A percentile compares a stretch with the other conserved stretches of the same genome.
Conservation (phyloP, 441 rosid genomes). For the Erysimum cheiri region DNA sequence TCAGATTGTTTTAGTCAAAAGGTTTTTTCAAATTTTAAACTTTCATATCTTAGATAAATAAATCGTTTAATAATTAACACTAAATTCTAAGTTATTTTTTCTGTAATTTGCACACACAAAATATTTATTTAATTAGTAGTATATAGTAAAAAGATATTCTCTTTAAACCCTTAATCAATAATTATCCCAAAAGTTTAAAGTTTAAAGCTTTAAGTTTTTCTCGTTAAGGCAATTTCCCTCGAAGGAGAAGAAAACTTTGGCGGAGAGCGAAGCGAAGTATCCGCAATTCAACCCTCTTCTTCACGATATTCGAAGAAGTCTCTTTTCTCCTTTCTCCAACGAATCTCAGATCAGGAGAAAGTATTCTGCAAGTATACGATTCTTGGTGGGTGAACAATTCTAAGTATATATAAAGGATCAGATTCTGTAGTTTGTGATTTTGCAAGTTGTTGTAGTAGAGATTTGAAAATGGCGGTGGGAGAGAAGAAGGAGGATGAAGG, state of each 20-base stretch:
- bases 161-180: not conserved
- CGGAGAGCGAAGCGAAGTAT: slow-evolving; percentile 18
- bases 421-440: slow-evolving; percentile 1
- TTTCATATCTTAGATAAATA: too few species aligned
- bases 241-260: slow-evolving; percentile 24
- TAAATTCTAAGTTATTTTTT: not conserved
- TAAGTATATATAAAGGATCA: not conserved
- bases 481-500: slow-evolving; percentile 33
- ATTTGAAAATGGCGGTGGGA: slow-evolving; percentile 30
- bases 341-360: slow-evolving; percentile 21
- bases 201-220: not conserved
- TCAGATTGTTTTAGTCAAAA: not conserved
- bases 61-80: too few species aligned
- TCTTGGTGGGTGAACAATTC: not conserved
- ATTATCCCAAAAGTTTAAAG: not conserved
- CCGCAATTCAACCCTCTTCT: not conserved
- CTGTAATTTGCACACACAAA: not conserved
- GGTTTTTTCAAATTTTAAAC: not conserved
- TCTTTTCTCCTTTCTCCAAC: slow-evolving; percentile 10
- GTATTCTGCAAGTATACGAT: not conserved
- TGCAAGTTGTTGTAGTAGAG: not conserved
- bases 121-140: too few species aligned
- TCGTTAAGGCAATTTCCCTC: slow-evolving; percentile 8
- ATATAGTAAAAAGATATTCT: too few species aligned
- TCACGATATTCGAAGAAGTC: slow-evolving; percentile 32